These are phyloP conservation scores for Ceratobasidium sp. DNA, from an alignment of 1,284 basidiomycete species.

Conservation along the genomic window DNA sequence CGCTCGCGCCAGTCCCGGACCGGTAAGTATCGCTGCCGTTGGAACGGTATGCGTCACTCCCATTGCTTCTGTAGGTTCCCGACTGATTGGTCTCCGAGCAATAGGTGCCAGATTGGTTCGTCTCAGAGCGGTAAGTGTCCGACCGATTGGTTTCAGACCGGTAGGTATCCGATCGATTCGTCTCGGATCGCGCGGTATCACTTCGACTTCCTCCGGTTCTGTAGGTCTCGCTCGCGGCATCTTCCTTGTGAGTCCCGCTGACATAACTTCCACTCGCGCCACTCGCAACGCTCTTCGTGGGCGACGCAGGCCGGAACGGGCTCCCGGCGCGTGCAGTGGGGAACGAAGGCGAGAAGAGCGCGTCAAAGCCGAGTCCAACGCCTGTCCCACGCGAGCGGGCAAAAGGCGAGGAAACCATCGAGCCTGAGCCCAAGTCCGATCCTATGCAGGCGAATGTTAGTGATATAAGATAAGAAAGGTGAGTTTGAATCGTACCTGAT, in stretches of 20 bases:
- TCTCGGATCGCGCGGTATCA: not conserved
- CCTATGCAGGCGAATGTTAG: not conserved
- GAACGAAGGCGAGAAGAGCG: slow-evolving; percentile 40
- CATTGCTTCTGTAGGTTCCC: slow-evolving; percentile 10
- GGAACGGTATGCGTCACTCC: slow-evolving; percentile 19
- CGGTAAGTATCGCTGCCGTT: slow-evolving; percentile 33
- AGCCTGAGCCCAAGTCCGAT: slow-evolving; percentile 19
- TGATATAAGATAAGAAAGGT: not conserved
- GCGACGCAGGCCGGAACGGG: slow-evolving; percentile 26
- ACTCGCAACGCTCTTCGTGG: slow-evolving; percentile 22
- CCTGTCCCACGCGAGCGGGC: slow-evolving; percentile 35
- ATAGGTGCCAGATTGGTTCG: slow-evolving; percentile 25
- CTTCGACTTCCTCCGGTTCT: slow-evolving; percentile 10
- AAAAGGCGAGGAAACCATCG: slow-evolving; percentile 32
- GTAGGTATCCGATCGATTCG: slow-evolving; percentile 9
- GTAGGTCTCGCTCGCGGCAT: slow-evolving; percentile 27
- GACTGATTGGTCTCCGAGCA: not conserved
- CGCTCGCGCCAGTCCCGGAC: slow-evolving; percentile 24
- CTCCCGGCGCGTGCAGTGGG: slow-evolving; percentile 24
- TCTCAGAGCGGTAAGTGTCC: slow-evolving; percentile 17
- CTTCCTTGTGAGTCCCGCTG: slow-evolving; percentile 6
- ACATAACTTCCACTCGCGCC: slow-evolving; percentile 28
- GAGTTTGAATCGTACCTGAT: slow-evolving; percentile 2
- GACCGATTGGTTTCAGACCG: not conserved
- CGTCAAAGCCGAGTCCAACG: slow-evolving; percentile 41